Evolutionary conservation across 306 rosid species (phyloP).

Genomic region (barrel medic (Medicago truncatula)): DNA sequence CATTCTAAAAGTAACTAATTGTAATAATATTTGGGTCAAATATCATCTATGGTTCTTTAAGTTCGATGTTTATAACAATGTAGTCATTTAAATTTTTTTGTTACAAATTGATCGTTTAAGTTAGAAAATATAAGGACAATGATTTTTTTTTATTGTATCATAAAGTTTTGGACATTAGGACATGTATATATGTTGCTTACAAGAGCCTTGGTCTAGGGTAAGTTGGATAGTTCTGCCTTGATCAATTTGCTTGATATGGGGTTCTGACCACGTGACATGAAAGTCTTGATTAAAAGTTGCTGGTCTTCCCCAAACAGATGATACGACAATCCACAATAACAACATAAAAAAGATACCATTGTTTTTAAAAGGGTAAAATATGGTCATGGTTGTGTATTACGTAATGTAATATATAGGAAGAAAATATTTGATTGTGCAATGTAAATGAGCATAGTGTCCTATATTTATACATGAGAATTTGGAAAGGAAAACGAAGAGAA

Average conservation of each 20-base stretch:
- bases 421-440: conserved; percentile 36
- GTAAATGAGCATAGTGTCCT: conserved; percentile 21
- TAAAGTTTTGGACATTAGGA: too few species aligned
- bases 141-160: too few species aligned
- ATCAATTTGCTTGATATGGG: conserved; percentile 76
- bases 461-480: conserved; percentile 44
- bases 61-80: too few species aligned
- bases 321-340: conserved; percentile 46
- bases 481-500: conserved; percentile 1
- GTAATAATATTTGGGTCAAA: too few species aligned
- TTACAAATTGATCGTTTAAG: too few species aligned
- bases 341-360: conserved; percentile 1
- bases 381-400: conserved; percentile 39
- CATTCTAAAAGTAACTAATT: too few species aligned
- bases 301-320: conserved; percentile 63
- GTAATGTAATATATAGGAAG: not conserved
- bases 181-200: too few species aligned
- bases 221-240: conserved; percentile 87
- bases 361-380: conserved; percentile 35
- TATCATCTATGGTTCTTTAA: too few species aligned
- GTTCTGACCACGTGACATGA: conserved; percentile 71
- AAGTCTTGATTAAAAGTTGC: conserved; percentile 79
- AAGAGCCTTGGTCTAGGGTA: conserved; percentile 80
- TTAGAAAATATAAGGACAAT: too few species aligned
- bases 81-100: too few species aligned